Base-by-base conservation (phyloP, 1,284 basidiomycete genomes). In the Sporisorium graminicola region DNA sequence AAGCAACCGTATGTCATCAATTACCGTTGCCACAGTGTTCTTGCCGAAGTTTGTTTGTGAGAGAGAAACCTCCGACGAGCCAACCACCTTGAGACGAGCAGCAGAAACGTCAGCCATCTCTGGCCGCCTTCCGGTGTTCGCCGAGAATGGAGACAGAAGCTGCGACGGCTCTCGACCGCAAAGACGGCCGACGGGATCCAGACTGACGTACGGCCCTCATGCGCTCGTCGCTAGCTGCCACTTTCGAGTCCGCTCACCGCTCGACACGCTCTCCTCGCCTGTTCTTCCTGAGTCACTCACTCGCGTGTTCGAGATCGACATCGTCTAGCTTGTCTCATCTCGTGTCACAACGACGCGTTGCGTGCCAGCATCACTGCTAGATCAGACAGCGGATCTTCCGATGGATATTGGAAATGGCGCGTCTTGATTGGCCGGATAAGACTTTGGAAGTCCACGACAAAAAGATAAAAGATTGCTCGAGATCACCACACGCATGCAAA, bases 351-450 rank as follows among this genome's bases (percentile, higher is more conserved):
- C 16, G 37, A 40, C 14, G 12, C 13, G n/a, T n/a, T n/a, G n/a
- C n/a, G n/a, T n/a, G n/a, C n/a, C n/a, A 2, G 9, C 6, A 18
- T 16, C 14, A n/a, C n/a, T n/a, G n/a, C n/a, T n/a, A 31, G 47
- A 49, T 29, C 16, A 9, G 7, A n/a, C 13, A 16, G 26, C 2
- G 5, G 5, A 16, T 29, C 26, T 55, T 56, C 47, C 47, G 27
- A 8, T 31, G 42, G 54, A 27, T 27, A 31, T 51, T 16, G 14
- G 51, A 63, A 54, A 58, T 51, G 35, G 24, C 37, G 43, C 27
- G 31, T 31, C 56, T 31, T 69, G 56, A 69, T 69, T 69, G 66
- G 66, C 46, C 57, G 40, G 66, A 69, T 69, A 69, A 63, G 37
- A n/a, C n/a, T n/a, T n/a, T n/a, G n/a, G n/a, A n/a, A n/a, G n/a